These are phyloP conservation scores for Cenchrus purpureus DNA, from an alignment of 176 grass and related monocot species.

Conservation along the genomic window DNA sequence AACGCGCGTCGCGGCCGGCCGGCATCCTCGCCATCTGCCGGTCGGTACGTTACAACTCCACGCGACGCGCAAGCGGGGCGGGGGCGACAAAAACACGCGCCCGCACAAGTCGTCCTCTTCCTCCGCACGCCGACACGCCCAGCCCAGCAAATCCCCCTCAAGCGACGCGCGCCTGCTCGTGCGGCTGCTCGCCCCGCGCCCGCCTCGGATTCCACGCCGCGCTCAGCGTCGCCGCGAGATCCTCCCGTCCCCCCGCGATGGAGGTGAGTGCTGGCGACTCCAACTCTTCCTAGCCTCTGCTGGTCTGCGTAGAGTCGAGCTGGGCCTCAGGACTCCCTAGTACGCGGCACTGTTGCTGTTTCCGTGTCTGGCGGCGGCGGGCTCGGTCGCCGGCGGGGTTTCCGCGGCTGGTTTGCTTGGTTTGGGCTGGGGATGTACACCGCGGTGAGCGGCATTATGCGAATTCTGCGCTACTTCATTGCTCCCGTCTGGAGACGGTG, in stretches of 20 bases:
- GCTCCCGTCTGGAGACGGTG: background rate
- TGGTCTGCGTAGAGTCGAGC: background rate
- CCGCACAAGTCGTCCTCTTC: slow-evolving; percentile 11
- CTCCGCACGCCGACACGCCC: slow-evolving; percentile 48
- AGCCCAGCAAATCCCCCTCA: background rate
- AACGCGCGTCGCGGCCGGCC: slow-evolving; percentile 19
- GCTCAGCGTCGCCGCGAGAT: slow-evolving; percentile 27
- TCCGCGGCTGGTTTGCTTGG: background rate
- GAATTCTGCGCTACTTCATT: slow-evolving; percentile 1
- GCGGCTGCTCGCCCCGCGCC: too few relatives aligned
- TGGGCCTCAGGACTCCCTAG: background rate
- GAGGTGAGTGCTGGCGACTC: slow-evolving; percentile 43
- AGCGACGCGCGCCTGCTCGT: background rate
- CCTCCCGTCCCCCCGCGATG: slow-evolving; percentile 26
- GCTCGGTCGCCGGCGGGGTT: background rate
- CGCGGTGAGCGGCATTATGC: background rate
- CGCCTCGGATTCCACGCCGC: slow-evolving; percentile 24
- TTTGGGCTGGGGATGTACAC: background rate
- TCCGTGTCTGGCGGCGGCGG: background rate
- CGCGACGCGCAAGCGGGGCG: too few relatives aligned
- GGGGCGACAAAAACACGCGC: background rate
- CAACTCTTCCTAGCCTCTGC: background rate
- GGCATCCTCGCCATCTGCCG: slow-evolving; percentile 32
- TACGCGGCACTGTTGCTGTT: background rate
- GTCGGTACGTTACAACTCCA: slow-evolving; percentile 35